Percentiles rank a stretch among this genome's conserved stretches.
Conservation (phyloP, 495 filamentous ascomycete genomes). For the Annulohypoxylon maeteangense region DNA sequence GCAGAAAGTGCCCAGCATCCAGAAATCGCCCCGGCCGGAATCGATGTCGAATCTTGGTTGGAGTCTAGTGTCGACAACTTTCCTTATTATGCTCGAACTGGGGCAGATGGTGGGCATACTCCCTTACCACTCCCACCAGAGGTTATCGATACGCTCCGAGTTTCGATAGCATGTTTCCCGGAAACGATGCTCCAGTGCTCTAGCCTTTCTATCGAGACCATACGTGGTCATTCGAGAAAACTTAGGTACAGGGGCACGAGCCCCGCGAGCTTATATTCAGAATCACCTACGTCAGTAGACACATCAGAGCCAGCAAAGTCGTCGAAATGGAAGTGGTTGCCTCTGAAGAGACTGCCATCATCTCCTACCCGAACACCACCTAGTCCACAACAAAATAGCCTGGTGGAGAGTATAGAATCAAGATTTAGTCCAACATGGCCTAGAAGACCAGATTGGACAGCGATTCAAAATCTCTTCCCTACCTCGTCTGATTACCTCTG, state of each 20-base stretch:
- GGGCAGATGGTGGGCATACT: slow-evolving; percentile 25
- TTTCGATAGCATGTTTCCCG: slow-evolving; percentile 56
- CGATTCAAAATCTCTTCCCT: slow-evolving; percentile 69
- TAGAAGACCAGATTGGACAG: slow-evolving; percentile 50
- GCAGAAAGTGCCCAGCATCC: slow-evolving; percentile 9
- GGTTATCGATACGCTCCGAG: slow-evolving; percentile 54
- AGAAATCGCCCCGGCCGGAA: slow-evolving; percentile 36
- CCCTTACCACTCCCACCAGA: slow-evolving; percentile 54
- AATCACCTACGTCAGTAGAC: slow-evolving; percentile 22
- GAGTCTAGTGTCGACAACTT: slow-evolving; percentile 43
- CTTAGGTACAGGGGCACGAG: slow-evolving; percentile 46
- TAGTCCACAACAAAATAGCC: slow-evolving; percentile 24
- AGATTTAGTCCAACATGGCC: slow-evolving; percentile 30
- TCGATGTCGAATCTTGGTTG: slow-evolving; percentile 47
- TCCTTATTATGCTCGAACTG: slow-evolving; percentile 38
- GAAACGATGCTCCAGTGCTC: slow-evolving; percentile 59
- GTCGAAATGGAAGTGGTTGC: slow-evolving; percentile 44
- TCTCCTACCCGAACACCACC: slow-evolving; percentile 18
- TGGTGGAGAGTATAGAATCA: slow-evolving; percentile 19
- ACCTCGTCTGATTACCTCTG: slow-evolving; percentile 64
- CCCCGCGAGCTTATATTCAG: slow-evolving; percentile 32
- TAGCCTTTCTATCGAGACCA: slow-evolving; percentile 59
- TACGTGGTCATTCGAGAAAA: slow-evolving; percentile 58
- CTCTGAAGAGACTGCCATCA: slow-evolving; percentile 30
- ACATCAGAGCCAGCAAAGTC: slow-evolving; percentile 35